Conservation (phyloP, 148 eudicot species). For the Rhododendron molle region DNA sequence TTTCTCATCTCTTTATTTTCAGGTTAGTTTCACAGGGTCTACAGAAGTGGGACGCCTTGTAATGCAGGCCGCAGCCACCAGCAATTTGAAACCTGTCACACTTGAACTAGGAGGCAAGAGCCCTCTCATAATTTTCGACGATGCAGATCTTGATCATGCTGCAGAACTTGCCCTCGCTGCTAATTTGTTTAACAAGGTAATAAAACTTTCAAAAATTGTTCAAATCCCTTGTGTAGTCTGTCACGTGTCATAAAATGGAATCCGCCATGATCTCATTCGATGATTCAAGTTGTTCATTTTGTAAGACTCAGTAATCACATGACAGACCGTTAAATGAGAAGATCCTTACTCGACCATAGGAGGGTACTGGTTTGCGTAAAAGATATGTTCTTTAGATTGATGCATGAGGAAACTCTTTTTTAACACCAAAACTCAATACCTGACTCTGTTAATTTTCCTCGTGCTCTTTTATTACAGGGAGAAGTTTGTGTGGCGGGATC, state of each 20-base stretch:
- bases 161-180: constrained; percentile 51
- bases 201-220: background rate
- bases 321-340: background rate
- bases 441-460: background rate
- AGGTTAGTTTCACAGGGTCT: constrained; percentile 91
- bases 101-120: constrained; percentile 91
- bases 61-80: constrained; percentile 78
- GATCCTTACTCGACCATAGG: background rate
- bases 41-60: constrained; percentile 62
- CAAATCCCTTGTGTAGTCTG: background rate
- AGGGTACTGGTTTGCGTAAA: background rate
- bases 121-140: constrained; percentile 73
- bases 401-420: background rate
- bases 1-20: background rate
- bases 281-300: too few species aligned
- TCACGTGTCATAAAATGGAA: too few species aligned
- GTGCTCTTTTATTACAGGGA: constrained; percentile 37
- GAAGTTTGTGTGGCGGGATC: constrained; percentile 80
- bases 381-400: background rate
- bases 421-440: background rate
- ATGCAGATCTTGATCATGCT: constrained; percentile 66
- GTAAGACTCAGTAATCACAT: background rate
- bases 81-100: constrained; percentile 73
- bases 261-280: too few species aligned
- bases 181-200: constrained; percentile 52